Conservation (phyloP, 1,284 basidiomycete species). For the Fomitopsis palustris region DNA sequence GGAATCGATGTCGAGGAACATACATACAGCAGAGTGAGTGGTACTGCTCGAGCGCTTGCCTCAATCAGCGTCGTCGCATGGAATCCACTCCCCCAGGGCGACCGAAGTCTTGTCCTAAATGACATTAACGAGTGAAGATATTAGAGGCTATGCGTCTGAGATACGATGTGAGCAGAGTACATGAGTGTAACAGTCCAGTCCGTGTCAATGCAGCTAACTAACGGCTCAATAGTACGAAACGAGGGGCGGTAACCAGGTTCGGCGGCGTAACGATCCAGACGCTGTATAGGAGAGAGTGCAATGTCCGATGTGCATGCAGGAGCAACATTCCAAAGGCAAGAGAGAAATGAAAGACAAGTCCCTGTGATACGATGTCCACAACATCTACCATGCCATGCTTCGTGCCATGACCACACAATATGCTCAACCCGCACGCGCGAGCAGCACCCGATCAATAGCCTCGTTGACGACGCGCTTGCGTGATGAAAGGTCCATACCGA, state of each 20-base stretch:
- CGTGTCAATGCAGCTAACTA: background rate
- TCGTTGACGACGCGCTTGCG: conserved; percentile 69
- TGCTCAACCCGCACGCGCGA: conserved; percentile 30
- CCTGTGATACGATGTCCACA: background rate
- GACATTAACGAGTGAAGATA: background rate
- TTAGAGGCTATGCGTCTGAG: conserved; percentile 1
- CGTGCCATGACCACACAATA: background rate
- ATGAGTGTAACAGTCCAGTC: background rate
- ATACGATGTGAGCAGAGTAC: conserved; percentile 1
- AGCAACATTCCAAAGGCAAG: background rate
- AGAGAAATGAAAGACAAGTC: background rate
- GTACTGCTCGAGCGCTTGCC: too few relatives aligned
- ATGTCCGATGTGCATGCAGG: background rate
- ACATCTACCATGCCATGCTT: background rate
- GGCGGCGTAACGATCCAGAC: background rate
- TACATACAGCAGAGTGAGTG: too few relatives aligned
- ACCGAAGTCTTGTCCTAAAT: background rate
- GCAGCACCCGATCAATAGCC: conserved; percentile 62
- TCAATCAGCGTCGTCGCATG: background rate
- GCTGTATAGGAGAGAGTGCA: background rate
- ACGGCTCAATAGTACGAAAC: background rate
- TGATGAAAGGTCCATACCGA: conserved; percentile 65
- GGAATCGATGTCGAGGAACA: too few relatives aligned
- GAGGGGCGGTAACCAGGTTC: background rate
- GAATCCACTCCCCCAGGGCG: background rate